Percentiles rank a stretch among this genome's conserved stretches.
Conservation (phyloP, 2,329 filamentous ascomycete species). For the Beauveria bassiana region DNA sequence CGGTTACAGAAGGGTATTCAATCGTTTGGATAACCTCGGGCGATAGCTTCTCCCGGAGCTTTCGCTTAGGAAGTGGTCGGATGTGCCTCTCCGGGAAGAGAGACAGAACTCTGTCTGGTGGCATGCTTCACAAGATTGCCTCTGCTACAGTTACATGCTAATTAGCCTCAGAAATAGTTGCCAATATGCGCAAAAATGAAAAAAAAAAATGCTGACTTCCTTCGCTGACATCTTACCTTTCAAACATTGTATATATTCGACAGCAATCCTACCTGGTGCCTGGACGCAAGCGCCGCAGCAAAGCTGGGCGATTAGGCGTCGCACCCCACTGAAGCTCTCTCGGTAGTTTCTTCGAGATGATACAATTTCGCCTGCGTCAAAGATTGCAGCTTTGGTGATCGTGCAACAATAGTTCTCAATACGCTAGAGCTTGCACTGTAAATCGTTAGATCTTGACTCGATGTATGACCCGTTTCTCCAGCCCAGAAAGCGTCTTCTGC, state of each 20-base stretch:
- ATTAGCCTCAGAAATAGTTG: conserved; percentile 22
- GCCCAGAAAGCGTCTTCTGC: neutral
- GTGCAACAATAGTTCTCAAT: neutral
- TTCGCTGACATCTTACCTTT: conserved; percentile 32
- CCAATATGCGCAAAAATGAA: neutral
- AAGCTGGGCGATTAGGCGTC: conserved; percentile 3
- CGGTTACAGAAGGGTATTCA: conserved; percentile 70
- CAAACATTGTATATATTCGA: conserved; percentile 27
- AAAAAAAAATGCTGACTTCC: neutral
- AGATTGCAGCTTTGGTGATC: neutral
- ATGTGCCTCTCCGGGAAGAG: conserved; percentile 87
- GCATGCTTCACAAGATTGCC: conserved; percentile 44
- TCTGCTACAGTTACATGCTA: neutral
- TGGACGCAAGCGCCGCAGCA: conserved; percentile 17
- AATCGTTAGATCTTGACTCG: neutral
- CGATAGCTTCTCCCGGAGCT: conserved; percentile 79
- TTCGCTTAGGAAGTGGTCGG: conserved; percentile 81
- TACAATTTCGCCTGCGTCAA: neutral
- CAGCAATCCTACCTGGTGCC: conserved; percentile 4
- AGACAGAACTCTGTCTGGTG: conserved; percentile 68
- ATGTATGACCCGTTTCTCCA: neutral
- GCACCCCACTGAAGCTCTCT: neutral
- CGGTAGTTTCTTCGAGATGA: neutral
- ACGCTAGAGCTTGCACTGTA: neutral
- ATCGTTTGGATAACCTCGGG: conserved; percentile 78